A percentile compares a stretch with the other conserved stretches of the same genome.
Conservation (phyloP, 306 rosid genomes). For the Arachis stenosperma region DNA sequence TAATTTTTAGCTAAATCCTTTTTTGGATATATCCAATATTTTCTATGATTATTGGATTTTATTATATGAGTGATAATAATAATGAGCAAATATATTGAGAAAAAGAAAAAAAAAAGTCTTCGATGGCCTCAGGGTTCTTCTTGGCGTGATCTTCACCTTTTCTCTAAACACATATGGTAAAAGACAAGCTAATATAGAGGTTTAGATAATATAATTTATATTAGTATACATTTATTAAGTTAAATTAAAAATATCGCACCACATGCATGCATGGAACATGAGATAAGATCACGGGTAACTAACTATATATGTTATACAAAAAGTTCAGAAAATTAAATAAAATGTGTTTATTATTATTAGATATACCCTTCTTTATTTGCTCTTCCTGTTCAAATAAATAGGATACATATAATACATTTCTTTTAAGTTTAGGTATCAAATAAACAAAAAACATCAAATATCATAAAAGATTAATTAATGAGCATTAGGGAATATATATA, state of each 20-base stretch:
- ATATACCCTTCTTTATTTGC: neutral
- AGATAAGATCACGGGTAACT: neutral
- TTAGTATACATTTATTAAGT: too few relatives aligned
- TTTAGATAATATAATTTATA: neutral
- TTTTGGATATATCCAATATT: too few relatives aligned
- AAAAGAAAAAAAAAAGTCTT: too few relatives aligned
- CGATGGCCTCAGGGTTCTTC: neutral
- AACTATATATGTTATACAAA: too few relatives aligned
- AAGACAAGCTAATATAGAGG: neutral
- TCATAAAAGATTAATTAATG: too few relatives aligned
- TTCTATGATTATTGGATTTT: too few relatives aligned
- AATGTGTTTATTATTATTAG: neutral
- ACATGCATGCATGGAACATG: neutral
- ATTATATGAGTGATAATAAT: neutral
- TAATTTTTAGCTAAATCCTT: too few relatives aligned
- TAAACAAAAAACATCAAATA: too few relatives aligned
- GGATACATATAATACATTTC: too few relatives aligned
- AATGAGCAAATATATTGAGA: neutral
- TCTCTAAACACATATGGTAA: neutral
- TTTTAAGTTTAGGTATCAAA: too few relatives aligned
- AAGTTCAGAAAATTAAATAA: neutral
- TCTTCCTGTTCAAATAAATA: neutral
- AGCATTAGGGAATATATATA: too few relatives aligned
- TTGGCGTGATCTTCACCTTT: neutral
- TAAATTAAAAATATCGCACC: neutral